Percentiles rank a stretch among this genome's conserved stretches.
Evolutionary conservation across 768 basidiomycete species (phyloP).

Genomic region (Boletellus ananas): DNA sequence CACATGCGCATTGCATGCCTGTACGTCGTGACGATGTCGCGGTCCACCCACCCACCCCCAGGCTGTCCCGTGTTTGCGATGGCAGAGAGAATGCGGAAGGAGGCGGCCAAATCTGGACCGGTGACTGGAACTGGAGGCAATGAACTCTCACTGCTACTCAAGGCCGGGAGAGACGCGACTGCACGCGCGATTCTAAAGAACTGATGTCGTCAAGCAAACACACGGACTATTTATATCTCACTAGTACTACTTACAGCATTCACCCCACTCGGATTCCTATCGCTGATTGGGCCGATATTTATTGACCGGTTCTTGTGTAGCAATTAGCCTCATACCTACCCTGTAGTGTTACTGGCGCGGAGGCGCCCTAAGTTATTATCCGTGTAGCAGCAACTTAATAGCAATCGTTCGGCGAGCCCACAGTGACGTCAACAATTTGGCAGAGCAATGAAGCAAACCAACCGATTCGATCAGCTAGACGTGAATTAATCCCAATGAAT

Average conservation of each 20-base stretch:
- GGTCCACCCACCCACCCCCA: conserved; percentile 45
- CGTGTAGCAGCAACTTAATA: conserved; percentile 17
- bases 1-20: conserved; percentile 89
- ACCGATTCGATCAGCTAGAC: too few species aligned
- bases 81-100: conserved; percentile 45
- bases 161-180: conserved; percentile 89
- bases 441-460: too few species aligned
- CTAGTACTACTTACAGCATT: conserved; percentile 9
- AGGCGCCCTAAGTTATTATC: conserved; percentile 10
- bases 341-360: conserved; percentile 11
- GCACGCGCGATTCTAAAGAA: conserved; percentile 50
- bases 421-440: too few species aligned
- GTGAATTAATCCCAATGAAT: too few species aligned
- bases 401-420: not conserved
- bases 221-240: not conserved
- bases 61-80: conserved; percentile 55
- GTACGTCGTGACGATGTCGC: conserved; percentile 85
- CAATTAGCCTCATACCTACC: conserved; percentile 19
- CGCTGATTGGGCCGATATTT: conserved; percentile 18
- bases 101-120: conserved; percentile 44
- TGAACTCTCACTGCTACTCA: conserved; percentile 74
- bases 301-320: conserved; percentile 28
- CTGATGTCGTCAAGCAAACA: conserved; percentile 4
- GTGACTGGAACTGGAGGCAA: conserved; percentile 90
- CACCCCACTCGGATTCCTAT: not conserved